Base-by-base conservation (phyloP, 495 filamentous ascomycete species). In the Bathelium albidoporum region DNA sequence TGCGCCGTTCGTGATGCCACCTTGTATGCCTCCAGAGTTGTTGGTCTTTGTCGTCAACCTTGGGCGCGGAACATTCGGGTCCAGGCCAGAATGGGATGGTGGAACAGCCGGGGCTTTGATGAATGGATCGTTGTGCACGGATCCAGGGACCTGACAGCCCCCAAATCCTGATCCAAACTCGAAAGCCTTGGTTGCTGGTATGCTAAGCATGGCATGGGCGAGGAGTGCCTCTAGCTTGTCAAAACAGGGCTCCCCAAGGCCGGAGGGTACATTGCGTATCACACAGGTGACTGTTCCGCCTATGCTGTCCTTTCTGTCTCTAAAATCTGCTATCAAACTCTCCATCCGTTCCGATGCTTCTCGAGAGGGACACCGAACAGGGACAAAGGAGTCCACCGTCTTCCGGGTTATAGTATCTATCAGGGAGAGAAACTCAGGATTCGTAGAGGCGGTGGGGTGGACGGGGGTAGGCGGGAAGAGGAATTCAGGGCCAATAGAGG, bases 221-320 rank as follows among this genome's bases (percentile, higher is more conserved):
- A 98, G 84, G 75, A 85, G 87, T 24, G 94, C 94, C 76, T 98
- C 94, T 34, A 98, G 81, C 79, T 97, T 97, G 73, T 96, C 91
- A 76, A 98, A 98, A 74, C 85, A 88, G 7, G 94, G 94, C 80
- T 98, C 94, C 43, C 94, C 94, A 1, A 98, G 82, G 0, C 94
- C 95, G 59, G 82, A 82, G 20, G 94, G 94, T 1, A 86, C 83
- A 69, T 97, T 95, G 70, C 89, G 85, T 73, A 98, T 95, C 14
- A 97, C 91, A 73, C 94, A 98, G 29, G 91, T 96, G 2, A 98
- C 93, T 18, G 90, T 95, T 41, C 94, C 94, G 62, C 94, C 94
- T 67, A 97, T 97, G 77, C 89, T 95, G 79, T 98, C 93, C 53
- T 88, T 72, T 68, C 82, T 81, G 71, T 95, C 89, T 39, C 87